Conservation (phyloP, 768 basidiomycete species). For the Boletus reticulatus region DNA sequence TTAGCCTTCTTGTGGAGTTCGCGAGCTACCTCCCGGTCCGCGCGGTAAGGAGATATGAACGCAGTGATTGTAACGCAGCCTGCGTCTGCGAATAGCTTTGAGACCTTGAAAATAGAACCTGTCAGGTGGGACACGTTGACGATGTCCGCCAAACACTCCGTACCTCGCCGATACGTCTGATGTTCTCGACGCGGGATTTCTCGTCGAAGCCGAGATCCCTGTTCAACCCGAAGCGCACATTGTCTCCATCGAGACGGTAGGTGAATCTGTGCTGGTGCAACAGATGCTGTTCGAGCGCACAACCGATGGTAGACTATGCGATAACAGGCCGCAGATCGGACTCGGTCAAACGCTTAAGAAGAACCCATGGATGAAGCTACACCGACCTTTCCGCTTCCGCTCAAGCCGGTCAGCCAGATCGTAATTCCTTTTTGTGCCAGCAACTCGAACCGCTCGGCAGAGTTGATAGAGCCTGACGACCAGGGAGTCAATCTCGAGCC, state of each 20-base stretch:
- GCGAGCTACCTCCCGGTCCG: constrained; percentile 81
- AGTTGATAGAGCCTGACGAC: constrained; percentile 63
- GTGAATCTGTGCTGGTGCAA: constrained; percentile 81
- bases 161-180: constrained; percentile 95
- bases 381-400: constrained; percentile 88
- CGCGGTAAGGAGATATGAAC: constrained; percentile 97
- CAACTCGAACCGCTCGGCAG: constrained; percentile 61
- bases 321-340: neutral
- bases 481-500: neutral
- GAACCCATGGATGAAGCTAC: neutral
- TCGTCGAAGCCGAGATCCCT: constrained; percentile 95
- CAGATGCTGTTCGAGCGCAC: constrained; percentile 94
- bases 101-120: constrained; percentile 54
- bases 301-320: constrained; percentile 89
- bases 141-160: constrained; percentile 8
- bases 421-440: constrained; percentile 85
- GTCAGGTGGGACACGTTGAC: constrained; percentile 11
- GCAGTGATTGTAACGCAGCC: constrained; percentile 87
- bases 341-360: neutral
- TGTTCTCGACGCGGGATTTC: constrained; percentile 90
- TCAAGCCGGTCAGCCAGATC: constrained; percentile 95
- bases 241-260: constrained; percentile 96
- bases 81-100: constrained; percentile 90
- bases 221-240: constrained; percentile 93
- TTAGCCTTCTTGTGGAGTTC: constrained; percentile 71